These are phyloP conservation scores for Podospora bellae-mahoneyi DNA, from an alignment of 495 filamentous ascomycete genomes.

Conservation along the genomic window DNA sequence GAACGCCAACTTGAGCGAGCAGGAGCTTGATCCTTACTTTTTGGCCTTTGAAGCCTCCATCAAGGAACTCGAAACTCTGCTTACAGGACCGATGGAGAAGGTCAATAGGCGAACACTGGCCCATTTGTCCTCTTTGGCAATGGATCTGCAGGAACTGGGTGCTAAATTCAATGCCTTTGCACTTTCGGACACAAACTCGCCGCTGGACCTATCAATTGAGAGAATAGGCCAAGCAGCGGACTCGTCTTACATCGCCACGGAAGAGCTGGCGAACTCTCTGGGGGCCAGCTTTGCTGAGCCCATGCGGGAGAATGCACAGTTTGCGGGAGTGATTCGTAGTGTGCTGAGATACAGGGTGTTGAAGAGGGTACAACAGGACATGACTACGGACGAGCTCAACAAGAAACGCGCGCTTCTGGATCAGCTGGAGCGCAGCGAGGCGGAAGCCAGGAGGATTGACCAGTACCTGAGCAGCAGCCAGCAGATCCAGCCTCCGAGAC, in stretches of 20 bases:
- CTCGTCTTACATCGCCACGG: conserved; percentile 91
- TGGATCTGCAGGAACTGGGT: conserved; percentile 87
- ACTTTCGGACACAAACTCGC: conserved; percentile 80
- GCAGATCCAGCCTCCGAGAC: conserved; percentile 52
- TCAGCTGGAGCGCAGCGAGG: conserved; percentile 81
- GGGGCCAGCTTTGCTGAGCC: conserved; percentile 92
- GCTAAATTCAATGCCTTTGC: conserved; percentile 97
- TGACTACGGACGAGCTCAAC: conserved; percentile 85
- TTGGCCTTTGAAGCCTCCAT: conserved; percentile 84
- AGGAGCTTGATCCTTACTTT: conserved; percentile 94
- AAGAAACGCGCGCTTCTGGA: conserved; percentile 79
- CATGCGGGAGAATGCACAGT: conserved; percentile 95
- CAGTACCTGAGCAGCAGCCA: conserved; percentile 76
- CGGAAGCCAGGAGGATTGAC: conserved; percentile 87
- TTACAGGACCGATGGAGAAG: conserved; percentile 92
- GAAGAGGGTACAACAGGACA: conserved; percentile 94
- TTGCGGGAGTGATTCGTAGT: conserved; percentile 86
- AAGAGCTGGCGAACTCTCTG: conserved; percentile 78
- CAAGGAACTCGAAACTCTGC: conserved; percentile 76
- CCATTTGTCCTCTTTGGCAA: conserved; percentile 74
- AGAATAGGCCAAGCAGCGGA: conserved; percentile 92
- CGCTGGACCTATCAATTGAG: conserved; percentile 90
- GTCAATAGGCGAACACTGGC: conserved; percentile 86
- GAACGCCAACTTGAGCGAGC: conserved; percentile 70
- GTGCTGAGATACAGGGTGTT: conserved; percentile 84